Percentiles rank a stretch among this genome's conserved stretches.
These are phyloP conservation scores for Lizonia empirigonia DNA, from an alignment of 2,329 filamentous ascomycete genomes.

Conservation along the genomic window DNA sequence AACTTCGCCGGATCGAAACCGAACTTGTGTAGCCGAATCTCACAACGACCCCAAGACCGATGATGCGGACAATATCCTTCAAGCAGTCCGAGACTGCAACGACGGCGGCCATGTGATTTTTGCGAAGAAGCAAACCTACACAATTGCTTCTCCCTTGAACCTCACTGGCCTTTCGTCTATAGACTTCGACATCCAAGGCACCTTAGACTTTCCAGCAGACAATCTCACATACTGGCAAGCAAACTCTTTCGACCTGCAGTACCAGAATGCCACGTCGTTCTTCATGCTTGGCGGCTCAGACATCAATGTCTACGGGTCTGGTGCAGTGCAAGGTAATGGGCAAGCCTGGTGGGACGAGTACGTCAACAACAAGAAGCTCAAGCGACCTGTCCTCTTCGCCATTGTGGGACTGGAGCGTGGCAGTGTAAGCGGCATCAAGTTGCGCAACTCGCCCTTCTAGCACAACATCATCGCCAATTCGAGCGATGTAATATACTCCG, in stretches of 20 bases:
- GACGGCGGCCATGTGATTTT: slow-evolving; percentile 22
- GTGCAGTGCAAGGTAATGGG: slow-evolving; percentile 60
- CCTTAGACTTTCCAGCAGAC: slow-evolving; percentile 9
- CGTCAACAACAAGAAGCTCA: slow-evolving; percentile 14
- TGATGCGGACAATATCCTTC: slow-evolving; percentile 14
- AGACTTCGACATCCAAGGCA: slow-evolving; percentile 23
- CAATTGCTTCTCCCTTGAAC: slow-evolving; percentile 16
- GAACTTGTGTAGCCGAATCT: slow-evolving; percentile 21
- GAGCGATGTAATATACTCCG: slow-evolving; percentile 48
- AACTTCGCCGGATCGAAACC: slow-evolving; percentile 15
- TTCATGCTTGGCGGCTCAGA: slow-evolving; percentile 66
- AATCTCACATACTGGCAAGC: slow-evolving; percentile 18
- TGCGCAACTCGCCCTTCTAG: slow-evolving; percentile 16
- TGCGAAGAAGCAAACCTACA: slow-evolving; percentile 13
- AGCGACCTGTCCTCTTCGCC: slow-evolving; percentile 13
- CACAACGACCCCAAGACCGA: slow-evolving; percentile 17
- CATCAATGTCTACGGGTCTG: slow-evolving; percentile 66
- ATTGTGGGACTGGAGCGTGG: slow-evolving; percentile 9
- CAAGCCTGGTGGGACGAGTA: slow-evolving; percentile 53
- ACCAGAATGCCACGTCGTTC: slow-evolving; percentile 67
- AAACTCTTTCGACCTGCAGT: slow-evolving; percentile 39
- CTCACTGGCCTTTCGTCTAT: slow-evolving; percentile 14
- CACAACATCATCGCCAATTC: slow-evolving; percentile 57
- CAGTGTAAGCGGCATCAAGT: slow-evolving; percentile 12
- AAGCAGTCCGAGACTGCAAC: slow-evolving; percentile 18